Evolutionary conservation across 768 basidiomycete genomes (phyloP), one percentile per base, ranked within the genome.

Genomic region (Serendipita vermifera): DNA sequence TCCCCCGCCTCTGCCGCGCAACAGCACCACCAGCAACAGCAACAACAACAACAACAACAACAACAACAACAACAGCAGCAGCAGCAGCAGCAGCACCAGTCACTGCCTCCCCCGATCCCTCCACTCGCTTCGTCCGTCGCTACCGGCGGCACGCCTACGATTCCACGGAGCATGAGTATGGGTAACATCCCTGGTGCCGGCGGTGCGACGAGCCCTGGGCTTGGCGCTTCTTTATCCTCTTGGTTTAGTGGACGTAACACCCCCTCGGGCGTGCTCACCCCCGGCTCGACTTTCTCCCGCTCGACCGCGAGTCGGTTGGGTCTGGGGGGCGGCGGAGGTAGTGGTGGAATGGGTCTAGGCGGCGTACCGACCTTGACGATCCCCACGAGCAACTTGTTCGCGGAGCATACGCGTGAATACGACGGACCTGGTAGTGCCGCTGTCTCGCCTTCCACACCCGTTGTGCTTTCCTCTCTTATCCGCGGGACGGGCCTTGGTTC

Each of bases 91-190:
- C 20, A 31, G 24, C 24, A 22, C 7, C 17, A 31, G n/a, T 22
- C 46, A n/a, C 46, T 51, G n/a, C 46, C 46, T 9, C 46, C 46
- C 7, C 46, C 46, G 7, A 22, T 51, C 32, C 22, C 46, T 5
- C 46, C 46, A 0, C 29, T 51, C 24, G 20, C 46, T 15, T 51
- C 46, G 24, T 51, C 46, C 22, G 32, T 51, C 22, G 46, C 46
- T n/a, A 51, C 46, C 32, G 46, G 46, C 5, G 46, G 46, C 7
- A 31, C 27, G n/a, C 27, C 46, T 5, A 51, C 46, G 29, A 22
- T 51, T 31, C 46, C 46, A 22, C 26, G 46, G 27, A 51, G 46
- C 27, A 51, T 51, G 46, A 51, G 46, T 29, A 51, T 31, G 22
- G 46, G 46, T 27, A 51, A 31, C 29, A 51, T 51, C 46, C 46